phyloP scores from a whole-genome alignment of 352 stramenopile genomes.

The Phytophthora melonis region DNA sequence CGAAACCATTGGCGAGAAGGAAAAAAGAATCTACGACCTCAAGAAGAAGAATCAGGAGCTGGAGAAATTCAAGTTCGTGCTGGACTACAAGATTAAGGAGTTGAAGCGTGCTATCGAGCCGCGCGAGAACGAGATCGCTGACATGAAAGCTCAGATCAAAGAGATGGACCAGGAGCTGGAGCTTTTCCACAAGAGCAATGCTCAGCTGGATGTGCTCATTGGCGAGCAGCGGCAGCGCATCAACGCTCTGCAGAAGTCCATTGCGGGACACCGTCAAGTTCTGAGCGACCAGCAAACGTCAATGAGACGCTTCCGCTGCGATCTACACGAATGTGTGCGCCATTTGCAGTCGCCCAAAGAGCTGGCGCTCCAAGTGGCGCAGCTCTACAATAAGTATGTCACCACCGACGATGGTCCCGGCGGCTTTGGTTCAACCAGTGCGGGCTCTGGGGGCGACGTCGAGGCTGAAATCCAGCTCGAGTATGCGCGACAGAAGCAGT shows the following conservation, averaged over 20 bases:
- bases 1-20: constrained; percentile 96
- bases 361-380: constrained; percentile 81
- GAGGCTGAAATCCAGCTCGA: constrained; percentile 83
- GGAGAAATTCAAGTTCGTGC: constrained; percentile 97
- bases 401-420: constrained; percentile 39
- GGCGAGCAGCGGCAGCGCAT: constrained; percentile 89
- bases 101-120: constrained; percentile 95
- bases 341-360: constrained; percentile 78
- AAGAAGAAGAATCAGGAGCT: constrained; percentile 97
- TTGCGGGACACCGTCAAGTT: constrained; percentile 63
- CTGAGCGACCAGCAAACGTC: constrained; percentile 72
- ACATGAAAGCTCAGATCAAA: constrained; percentile 96
- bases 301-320: constrained; percentile 82
- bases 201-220: constrained; percentile 94
- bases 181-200: constrained; percentile 96
- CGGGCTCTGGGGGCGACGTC: constrained; percentile 50
- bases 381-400: constrained; percentile 82
- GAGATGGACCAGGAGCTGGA: constrained; percentile 96
- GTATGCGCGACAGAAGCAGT: constrained; percentile 93
- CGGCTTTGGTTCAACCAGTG: constrained; percentile 23
- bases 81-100: constrained; percentile 98
- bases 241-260: constrained; percentile 88
- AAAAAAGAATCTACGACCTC: constrained; percentile 95
- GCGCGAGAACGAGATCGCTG: constrained; percentile 94
- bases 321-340: constrained; percentile 87